Conservation (phyloP, 2,329 filamentous ascomycete species). For the Neopestalotiopsis clavispora region DNA sequence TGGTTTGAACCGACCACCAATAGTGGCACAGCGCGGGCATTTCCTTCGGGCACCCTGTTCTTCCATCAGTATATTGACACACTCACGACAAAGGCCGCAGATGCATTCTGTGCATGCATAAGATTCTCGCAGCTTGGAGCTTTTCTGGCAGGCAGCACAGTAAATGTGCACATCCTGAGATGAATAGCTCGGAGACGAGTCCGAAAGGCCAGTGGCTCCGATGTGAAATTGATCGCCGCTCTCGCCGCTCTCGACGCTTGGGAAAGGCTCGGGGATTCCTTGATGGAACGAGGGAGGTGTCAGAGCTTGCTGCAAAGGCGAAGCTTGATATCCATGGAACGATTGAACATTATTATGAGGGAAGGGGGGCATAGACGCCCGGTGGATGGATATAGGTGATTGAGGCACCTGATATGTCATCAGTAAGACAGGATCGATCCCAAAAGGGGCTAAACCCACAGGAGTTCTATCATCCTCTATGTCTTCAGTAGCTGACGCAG, state of each 20-base stretch:
- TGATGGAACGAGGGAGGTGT: constrained; percentile 78
- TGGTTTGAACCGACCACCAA: constrained; percentile 81
- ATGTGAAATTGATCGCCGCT: constrained; percentile 76
- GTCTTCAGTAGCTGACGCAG: constrained; percentile 87
- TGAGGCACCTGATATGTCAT: constrained; percentile 62
- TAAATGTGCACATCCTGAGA: constrained; percentile 86
- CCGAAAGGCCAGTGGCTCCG: constrained; percentile 64
- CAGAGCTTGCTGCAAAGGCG: constrained; percentile 86
- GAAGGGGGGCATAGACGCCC: constrained; percentile 66
- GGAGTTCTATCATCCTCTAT: constrained; percentile 90
- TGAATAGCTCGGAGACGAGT: constrained; percentile 76
- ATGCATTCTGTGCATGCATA: constrained; percentile 97
- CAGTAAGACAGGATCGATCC: constrained; percentile 49
- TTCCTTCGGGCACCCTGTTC: constrained; percentile 78
- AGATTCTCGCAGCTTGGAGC: constrained; percentile 79
- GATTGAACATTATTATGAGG: constrained; percentile 53
- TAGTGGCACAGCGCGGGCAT: constrained; percentile 79
- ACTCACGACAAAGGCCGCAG: constrained; percentile 87
- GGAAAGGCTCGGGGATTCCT: constrained; percentile 78
- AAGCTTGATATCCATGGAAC: constrained; percentile 81
- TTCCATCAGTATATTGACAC: constrained; percentile 79
- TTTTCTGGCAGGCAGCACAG: constrained; percentile 83
- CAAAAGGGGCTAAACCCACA: constrained; percentile 59
- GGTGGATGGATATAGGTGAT: constrained; percentile 67
- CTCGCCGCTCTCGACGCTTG: constrained; percentile 82